Base-by-base conservation (phyloP, 1,284 basidiomycete species). In the Apiotrichum mycotoxinovorans region DNA sequence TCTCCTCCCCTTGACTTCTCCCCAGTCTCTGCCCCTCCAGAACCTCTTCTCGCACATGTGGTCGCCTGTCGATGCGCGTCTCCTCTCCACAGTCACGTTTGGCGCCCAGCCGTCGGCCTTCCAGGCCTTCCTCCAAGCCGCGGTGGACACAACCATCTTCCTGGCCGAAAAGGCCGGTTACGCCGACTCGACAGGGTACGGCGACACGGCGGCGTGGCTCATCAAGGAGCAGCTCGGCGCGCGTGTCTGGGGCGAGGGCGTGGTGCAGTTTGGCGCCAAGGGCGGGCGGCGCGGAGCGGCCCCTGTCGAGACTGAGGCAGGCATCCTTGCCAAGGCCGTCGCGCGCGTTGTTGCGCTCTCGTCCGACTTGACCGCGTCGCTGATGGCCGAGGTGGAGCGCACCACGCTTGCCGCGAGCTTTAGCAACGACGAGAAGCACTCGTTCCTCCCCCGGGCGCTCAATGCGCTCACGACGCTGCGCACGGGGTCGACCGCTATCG, bases 351-450 rank as follows among this genome's bases (percentile, higher is more conserved):
- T 52, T 1, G 55, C 51, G 11, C 50, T 63, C 25, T 55, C 85
- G 30, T 9, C 42, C 1, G 89, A 92, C 67, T 81, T 94, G 30
- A 79, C 93, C 62, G 80, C 81, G 27, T 85, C 89, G 63, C 87
- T 93, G 76, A 87, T 93, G 72, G 54, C 51, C 2, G 56, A 65
- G 34, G 46, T 69, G 73, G 79, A 10, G 80, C 87, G 55, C 89
- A 91, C 79, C 82, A 89, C 79, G 85, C 86, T 63, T 77, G 88
- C 59, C 14, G 54, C 54, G 3, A 57, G 57, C 37, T 64, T 66
- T n/a, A n/a, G n/a, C 55, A 52, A 60, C n/a, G 25, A 40, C 15
- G 51, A 40, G 30, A 40, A 22, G 48, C 26, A 27, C 12, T 46
- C 61, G 1, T 54, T 67, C 52, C 54, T 67, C 8, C 48, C 62